phyloP scores from a whole-genome alignment of 768 basidiomycete genomes.

The Calocybe gangraenosa region DNA sequence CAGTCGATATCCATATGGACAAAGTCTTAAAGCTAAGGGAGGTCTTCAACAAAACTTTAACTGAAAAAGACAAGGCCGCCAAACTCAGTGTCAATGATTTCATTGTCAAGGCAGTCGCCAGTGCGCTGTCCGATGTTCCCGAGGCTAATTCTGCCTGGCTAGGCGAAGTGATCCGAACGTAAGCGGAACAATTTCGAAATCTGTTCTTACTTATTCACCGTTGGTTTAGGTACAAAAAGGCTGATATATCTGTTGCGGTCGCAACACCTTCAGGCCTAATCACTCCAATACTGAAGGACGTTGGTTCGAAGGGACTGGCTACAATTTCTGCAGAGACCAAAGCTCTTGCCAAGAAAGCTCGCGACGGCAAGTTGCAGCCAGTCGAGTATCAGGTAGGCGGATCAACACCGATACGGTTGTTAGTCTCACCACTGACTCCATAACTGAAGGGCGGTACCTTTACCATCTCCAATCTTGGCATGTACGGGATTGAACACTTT shows the following conservation, averaged over 20 bases:
- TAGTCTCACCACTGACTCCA: background rate
- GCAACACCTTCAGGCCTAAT: conserved; percentile 95
- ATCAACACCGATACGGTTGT: background rate
- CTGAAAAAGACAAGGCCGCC: conserved; percentile 82
- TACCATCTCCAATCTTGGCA: conserved; percentile 98
- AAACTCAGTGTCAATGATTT: conserved; percentile 99
- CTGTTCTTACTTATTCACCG: background rate
- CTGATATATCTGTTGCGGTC: conserved; percentile 95
- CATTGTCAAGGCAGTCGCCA: conserved; percentile 89
- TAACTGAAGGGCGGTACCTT: conserved; percentile 83
- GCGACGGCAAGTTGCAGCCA: conserved; percentile 93
- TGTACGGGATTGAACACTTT: conserved; percentile 94
- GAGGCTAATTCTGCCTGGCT: conserved; percentile 98
- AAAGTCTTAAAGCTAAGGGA: conserved; percentile 90
- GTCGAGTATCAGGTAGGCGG: conserved; percentile 85
- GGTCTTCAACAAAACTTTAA: conserved; percentile 89
- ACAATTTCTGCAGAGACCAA: conserved; percentile 92
- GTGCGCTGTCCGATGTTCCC: conserved; percentile 91
- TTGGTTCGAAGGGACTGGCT: conserved; percentile 87
- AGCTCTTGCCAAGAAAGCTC: conserved; percentile 88
- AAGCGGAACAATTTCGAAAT: conserved; percentile 27
- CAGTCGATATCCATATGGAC: conserved; percentile 95
- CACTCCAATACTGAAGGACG: conserved; percentile 95
- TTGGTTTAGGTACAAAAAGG: conserved; percentile 78
- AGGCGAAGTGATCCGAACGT: conserved; percentile 94